phyloP scores from a whole-genome alignment of 164 flowering plant species.

The Nymphaea thermarum region DNA sequence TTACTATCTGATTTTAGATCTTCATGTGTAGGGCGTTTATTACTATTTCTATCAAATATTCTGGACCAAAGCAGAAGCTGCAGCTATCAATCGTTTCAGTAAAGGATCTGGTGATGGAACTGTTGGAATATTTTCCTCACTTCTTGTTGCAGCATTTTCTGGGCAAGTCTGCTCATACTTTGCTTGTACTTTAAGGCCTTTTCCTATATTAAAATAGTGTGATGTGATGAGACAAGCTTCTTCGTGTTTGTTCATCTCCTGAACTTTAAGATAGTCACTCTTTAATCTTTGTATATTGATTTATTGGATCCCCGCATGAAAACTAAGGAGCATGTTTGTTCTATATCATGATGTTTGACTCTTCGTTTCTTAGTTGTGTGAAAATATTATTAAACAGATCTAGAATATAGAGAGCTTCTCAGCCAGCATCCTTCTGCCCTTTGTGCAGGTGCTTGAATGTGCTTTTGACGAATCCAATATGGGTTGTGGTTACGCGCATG shows the following conservation, averaged over 20 bases:
- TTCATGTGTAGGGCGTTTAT: slow-evolving; percentile 72
- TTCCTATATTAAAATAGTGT: background rate
- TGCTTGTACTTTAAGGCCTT: background rate
- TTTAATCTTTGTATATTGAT: too few relatives aligned
- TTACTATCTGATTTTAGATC: background rate
- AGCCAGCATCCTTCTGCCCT: background rate
- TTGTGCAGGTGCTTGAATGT: slow-evolving; percentile 77
- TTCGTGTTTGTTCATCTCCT: too few relatives aligned
- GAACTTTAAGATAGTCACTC: too few relatives aligned
- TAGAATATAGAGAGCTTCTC: too few relatives aligned
- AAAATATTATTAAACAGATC: too few relatives aligned
- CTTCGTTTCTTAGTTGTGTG: too few relatives aligned
- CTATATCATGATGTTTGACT: too few relatives aligned
- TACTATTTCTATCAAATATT: slow-evolving; percentile 98
- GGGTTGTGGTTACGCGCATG: slow-evolving; percentile 98
- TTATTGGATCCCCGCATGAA: too few relatives aligned
- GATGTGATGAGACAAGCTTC: background rate
- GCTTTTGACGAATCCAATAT: slow-evolving; percentile 87
- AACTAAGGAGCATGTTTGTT: too few relatives aligned
- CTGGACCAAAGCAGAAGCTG: slow-evolving; percentile 69
- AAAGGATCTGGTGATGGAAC: slow-evolving; percentile 93
- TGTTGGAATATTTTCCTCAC: slow-evolving; percentile 91
- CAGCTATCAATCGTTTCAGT: slow-evolving; percentile 44
- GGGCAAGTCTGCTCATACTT: slow-evolving; percentile 36
- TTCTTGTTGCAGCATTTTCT: slow-evolving; percentile 79